Percentiles rank a stretch among this genome's conserved stretches.
Evolutionary conservation across 2,329 filamentous ascomycete species (phyloP).

Genomic region (Sordariomycetes sp.): DNA sequence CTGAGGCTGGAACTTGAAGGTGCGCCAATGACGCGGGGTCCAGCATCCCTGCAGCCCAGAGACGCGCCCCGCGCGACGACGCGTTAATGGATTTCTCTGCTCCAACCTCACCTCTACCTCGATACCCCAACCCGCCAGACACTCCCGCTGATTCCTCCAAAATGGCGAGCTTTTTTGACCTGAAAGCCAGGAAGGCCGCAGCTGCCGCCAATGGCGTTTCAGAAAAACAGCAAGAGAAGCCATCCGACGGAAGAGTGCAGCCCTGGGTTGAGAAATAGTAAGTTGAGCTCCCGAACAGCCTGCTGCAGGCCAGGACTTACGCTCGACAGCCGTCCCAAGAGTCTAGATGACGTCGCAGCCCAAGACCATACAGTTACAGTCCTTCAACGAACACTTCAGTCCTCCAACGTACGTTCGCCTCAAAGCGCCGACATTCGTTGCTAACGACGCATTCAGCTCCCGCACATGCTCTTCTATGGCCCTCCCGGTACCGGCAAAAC

Average conservation of each 20-base stretch:
- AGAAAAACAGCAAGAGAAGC: conserved; percentile 55
- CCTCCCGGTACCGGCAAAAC: conserved; percentile 97
- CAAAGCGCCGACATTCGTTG: conserved; percentile 2
- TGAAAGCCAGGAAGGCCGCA: conserved; percentile 80
- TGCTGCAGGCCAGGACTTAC: not conserved
- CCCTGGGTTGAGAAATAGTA: conserved; percentile 99
- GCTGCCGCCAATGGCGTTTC: conserved; percentile 52
- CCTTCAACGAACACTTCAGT: conserved; percentile 85
- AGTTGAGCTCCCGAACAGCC: conserved; percentile 13
- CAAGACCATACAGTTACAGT: conserved; percentile 96
- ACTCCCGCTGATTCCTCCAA: not conserved
- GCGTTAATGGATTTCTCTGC: conserved; percentile 19
- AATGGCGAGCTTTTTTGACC: conserved; percentile 92
- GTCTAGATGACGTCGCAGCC: conserved; percentile 86
- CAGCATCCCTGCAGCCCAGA: conserved; percentile 2
- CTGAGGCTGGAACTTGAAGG: no score
- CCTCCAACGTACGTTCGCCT: conserved; percentile 63
- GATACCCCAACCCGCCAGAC: not conserved
- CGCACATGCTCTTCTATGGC: conserved; percentile 99
- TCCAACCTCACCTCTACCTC: not conserved
- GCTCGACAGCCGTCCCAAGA: conserved; percentile 71
- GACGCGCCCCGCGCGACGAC: conserved; percentile 12
- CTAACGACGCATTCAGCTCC: conserved; percentile 47
- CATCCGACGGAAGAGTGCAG: conserved; percentile 56
- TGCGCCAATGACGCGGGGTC: not conserved